Evolutionary conservation across 768 basidiomycete genomes (phyloP).

Genomic region (Rhodotorula sphaerocarpa): DNA sequence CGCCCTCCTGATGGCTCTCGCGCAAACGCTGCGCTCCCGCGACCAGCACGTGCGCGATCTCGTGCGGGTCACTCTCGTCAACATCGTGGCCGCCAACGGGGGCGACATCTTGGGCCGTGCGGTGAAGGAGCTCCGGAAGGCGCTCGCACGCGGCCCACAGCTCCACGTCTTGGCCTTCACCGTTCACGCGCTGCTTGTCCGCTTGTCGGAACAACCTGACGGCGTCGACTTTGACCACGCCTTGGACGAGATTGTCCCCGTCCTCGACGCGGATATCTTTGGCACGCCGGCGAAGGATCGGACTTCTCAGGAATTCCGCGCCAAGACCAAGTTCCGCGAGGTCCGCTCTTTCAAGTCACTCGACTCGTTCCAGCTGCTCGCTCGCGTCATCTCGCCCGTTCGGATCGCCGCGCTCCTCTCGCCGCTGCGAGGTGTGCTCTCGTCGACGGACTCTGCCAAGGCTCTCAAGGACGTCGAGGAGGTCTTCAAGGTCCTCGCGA

Average conservation of each 20-base stretch:
- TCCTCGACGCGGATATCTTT: conserved; percentile 80
- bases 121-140: conserved; percentile 71
- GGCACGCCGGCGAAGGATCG: conserved; percentile 87
- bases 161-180: conserved; percentile 83
- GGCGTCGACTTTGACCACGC: conserved; percentile 59
- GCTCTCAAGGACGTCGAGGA: conserved; percentile 80
- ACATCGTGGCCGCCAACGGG: conserved; percentile 65
- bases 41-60: conserved; percentile 88
- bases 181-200: conserved; percentile 69
- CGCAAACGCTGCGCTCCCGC: conserved; percentile 83
- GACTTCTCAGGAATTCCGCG: conserved; percentile 67
- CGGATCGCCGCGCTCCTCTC: conserved; percentile 67
- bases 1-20: conserved; percentile 70
- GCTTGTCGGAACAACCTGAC: conserved; percentile 48
- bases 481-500: conserved; percentile 68
- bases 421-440: conserved; percentile 75
- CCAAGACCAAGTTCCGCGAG: conserved; percentile 83
- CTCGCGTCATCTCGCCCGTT: conserved; percentile 65
- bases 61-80: conserved; percentile 69
- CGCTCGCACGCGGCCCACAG: conserved; percentile 83
- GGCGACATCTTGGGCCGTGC: conserved; percentile 63
- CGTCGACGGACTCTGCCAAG: conserved; percentile 70
- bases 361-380: conserved; percentile 73
- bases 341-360: conserved; percentile 72
- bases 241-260: conserved; percentile 66